Percentiles rank a stretch among this genome's conserved stretches.
These are phyloP conservation scores for Dothideomycetes sp. DNA, from an alignment of 2,329 filamentous ascomycete genomes.

Conservation along the genomic window DNA sequence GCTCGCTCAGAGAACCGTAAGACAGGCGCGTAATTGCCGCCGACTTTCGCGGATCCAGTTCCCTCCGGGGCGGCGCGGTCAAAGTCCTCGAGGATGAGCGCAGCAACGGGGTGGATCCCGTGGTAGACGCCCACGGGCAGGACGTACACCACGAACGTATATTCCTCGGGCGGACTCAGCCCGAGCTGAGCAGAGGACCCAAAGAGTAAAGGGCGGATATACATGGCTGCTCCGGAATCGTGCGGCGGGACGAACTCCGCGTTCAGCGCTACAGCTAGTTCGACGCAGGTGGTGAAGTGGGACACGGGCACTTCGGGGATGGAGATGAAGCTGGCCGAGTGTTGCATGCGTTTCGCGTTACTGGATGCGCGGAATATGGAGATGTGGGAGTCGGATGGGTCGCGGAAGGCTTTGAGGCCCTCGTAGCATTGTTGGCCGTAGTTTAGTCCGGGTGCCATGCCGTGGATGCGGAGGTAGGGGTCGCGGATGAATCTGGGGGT, in stretches of 20 bases:
- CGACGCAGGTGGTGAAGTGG: conserved; percentile 65
- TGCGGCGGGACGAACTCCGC: conserved; percentile 86
- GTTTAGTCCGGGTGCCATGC: conserved; percentile 90
- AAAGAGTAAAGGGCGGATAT: conserved; percentile 81
- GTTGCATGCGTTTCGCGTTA: conserved; percentile 75
- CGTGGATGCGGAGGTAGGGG: conserved; percentile 80
- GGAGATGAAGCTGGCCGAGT: conserved; percentile 72
- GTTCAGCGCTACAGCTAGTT: conserved; percentile 75
- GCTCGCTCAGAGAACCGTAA: conserved; percentile 79
- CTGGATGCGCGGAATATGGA: conserved; percentile 78
- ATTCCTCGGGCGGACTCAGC: conserved; percentile 78
- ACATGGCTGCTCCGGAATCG: conserved; percentile 81
- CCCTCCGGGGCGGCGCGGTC: conserved; percentile 88
- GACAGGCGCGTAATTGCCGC: conserved; percentile 92
- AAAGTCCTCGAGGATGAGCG: conserved; percentile 82
- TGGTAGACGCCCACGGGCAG: conserved; percentile 92
- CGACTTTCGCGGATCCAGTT: conserved; percentile 84
- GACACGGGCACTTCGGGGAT: conserved; percentile 70
- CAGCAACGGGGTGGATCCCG: conserved; percentile 76
- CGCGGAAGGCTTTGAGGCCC: conserved; percentile 92
- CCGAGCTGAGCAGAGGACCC: conserved; percentile 81
- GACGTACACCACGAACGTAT: conserved; percentile 82
- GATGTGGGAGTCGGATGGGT: conserved; percentile 57
- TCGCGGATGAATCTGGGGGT: conserved; percentile 68
- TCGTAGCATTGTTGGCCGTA: conserved; percentile 98